These are phyloP conservation scores for Vitis hybrid DNA, from an alignment of 177 flowering plant species.

Conservation along the genomic window DNA sequence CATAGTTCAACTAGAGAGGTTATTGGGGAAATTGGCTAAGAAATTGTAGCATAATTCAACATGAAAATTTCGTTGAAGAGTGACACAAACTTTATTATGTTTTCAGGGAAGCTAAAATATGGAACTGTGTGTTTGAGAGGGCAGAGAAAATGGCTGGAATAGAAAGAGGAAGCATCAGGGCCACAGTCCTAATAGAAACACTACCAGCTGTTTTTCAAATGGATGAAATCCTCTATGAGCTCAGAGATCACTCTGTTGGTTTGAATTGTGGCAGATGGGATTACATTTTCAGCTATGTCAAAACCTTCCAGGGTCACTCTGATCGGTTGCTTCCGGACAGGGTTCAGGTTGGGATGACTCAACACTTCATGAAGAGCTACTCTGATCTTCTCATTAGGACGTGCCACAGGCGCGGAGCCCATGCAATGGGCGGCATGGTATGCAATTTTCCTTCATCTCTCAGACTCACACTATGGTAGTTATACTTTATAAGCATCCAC, in stretches of 20 bases:
- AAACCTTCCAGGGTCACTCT: conserved; percentile 85
- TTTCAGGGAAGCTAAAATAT: conserved; percentile 83
- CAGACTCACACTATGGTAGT: too few species aligned
- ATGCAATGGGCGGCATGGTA: conserved; percentile 99
- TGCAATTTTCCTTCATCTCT: conserved; percentile 3
- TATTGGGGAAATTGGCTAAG: too few species aligned
- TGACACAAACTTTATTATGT: background rate
- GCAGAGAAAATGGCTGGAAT: conserved; percentile 83
- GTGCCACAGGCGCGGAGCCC: conserved; percentile 88
- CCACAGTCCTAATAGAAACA: conserved; percentile 87
- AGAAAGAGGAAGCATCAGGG: conserved; percentile 80
- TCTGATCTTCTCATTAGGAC: conserved; percentile 88
- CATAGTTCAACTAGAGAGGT: too few species aligned
- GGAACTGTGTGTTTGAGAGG: conserved; percentile 83
- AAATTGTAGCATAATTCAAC: too few species aligned
- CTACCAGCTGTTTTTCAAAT: conserved; percentile 93
- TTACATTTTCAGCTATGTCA: conserved; percentile 93
- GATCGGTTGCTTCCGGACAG: conserved; percentile 86
- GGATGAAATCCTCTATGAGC: conserved; percentile 87
- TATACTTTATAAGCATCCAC: too few species aligned
- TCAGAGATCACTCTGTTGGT: conserved; percentile 83
- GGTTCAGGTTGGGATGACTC: conserved; percentile 82
- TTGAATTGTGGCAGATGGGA: conserved; percentile 98
- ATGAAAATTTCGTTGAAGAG: too few species aligned
- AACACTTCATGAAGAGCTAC: conserved; percentile 89